Base-by-base conservation (phyloP, 306 rosid species). In the Vigna radiata region DNA sequence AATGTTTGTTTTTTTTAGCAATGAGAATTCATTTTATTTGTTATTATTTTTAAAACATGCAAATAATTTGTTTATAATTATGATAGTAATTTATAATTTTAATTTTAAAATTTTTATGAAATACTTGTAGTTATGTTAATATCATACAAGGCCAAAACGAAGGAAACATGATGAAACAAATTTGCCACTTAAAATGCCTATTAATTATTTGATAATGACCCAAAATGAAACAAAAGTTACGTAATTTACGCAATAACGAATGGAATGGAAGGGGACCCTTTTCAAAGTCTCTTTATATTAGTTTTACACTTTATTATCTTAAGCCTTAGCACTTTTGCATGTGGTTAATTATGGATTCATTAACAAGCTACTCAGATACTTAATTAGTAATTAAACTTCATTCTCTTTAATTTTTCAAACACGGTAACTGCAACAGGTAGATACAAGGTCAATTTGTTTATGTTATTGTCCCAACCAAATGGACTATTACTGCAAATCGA, bases 321-420 rank as follows among this genome's bases (percentile, higher is more conserved):
- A 18, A 27, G 4, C 25, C 6, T 18, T 10, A 14, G 41, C 70
- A 48, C 68, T 72, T 66, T 84, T n/a, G 53, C 82, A 43, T 77
- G 70, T 79, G 68, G 78, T 49, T 48, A 27, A 47, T 41, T 18
- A 18, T 54, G 17, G 43, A 8, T 18, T 63, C 61, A 25, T 49
- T 23, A 33, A 19, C n/a, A 68, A 71, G 48, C 53, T 54, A 37
- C 64, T 13, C 18, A 1, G 1, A 19, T 29, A 18, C 71, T 61
- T 75, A 47, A 62, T 60, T 18, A 23, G 44, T 55, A 71, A 36
- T 72, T 27, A 60, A 75, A 63, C 58, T 47, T 63, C 6, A 71
- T 11, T 25, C 10, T 37, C 2, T 7, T 23, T 56, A 59, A 59
- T 27, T 73, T 31, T 44, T 25, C 5, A 48, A 46, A 61, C 60